Evolutionary conservation across 129 eudicot species (phyloP).

Genomic region (Silybum marianum): DNA sequence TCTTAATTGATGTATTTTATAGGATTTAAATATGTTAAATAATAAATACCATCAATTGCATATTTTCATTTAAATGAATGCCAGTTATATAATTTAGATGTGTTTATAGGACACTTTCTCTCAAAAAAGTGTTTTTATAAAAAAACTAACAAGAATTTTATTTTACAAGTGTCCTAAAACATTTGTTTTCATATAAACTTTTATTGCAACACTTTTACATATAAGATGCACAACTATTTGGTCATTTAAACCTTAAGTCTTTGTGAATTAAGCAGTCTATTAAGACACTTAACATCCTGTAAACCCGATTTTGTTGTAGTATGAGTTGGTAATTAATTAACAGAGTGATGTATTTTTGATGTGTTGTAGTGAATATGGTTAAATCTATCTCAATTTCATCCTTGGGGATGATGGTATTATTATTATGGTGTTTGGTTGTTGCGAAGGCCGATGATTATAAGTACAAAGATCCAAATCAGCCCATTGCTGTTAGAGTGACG

Average conservation of each 20-base stretch:
- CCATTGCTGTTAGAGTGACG: constrained; percentile 42
- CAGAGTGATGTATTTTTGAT: background rate
- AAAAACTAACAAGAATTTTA: background rate
- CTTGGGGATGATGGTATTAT: constrained; percentile 37
- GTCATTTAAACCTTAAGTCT: background rate
- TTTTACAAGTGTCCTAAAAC: background rate
- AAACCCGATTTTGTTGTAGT: background rate
- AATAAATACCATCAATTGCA: too few relatives aligned
- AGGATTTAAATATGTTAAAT: too few relatives aligned
- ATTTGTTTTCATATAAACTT: background rate
- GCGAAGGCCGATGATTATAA: constrained; percentile 27
- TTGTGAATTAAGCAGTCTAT: background rate
- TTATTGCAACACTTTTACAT: background rate
- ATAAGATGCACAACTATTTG: background rate
- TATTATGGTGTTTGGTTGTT: constrained; percentile 25
- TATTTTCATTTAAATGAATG: too few relatives aligned
- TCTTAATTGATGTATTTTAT: too few relatives aligned
- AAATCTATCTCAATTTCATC: constrained; percentile 29
- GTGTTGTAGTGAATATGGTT: constrained; percentile 26
- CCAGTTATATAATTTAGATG: too few relatives aligned
- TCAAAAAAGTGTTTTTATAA: background rate
- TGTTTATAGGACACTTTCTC: background rate
- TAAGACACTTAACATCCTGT: background rate
- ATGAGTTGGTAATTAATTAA: background rate
- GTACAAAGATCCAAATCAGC: constrained; percentile 58